Conservation (phyloP, 2,329 filamentous ascomycete genomes). For the Phialophora verrucosa region DNA sequence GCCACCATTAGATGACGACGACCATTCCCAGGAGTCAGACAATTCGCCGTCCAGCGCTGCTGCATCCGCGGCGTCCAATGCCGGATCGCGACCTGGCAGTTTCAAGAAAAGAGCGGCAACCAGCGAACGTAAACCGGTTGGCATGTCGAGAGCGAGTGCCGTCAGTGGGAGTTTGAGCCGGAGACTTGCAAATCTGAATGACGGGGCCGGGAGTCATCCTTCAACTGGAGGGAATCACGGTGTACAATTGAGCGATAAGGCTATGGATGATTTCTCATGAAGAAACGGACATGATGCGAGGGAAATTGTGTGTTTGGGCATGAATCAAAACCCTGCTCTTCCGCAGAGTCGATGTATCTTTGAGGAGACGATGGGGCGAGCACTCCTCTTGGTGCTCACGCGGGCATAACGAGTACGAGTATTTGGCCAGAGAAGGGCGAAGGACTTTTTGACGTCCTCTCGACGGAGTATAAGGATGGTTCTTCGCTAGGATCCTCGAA, state of each 20-base stretch:
- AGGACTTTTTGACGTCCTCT: neutral
- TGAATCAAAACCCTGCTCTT: neutral
- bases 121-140: conserved; percentile 41
- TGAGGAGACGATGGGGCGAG: neutral
- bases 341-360: neutral
- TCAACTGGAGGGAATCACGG: conserved; percentile 18
- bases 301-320: neutral
- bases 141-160: conserved; percentile 40
- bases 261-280: conserved; percentile 71
- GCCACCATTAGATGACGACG: conserved; percentile 44
- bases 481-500: neutral
- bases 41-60: conserved; percentile 21
- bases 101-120: conserved; percentile 58
- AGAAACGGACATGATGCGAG: neutral
- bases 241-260: conserved; percentile 72
- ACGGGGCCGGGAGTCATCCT: conserved; percentile 6
- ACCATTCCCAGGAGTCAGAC: conserved; percentile 26
- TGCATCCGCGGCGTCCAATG: conserved; percentile 35
- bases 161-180: conserved; percentile 47
- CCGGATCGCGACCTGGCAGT: conserved; percentile 65
- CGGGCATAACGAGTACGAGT: neutral
- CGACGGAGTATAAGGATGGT: neutral
- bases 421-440: neutral
- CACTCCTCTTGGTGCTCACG: neutral
- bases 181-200: conserved; percentile 27